These are phyloP conservation scores for Catenaria anguillulae DNA, from an alignment of 371 early-diverging fungal genomes.

Conservation along the genomic window DNA sequence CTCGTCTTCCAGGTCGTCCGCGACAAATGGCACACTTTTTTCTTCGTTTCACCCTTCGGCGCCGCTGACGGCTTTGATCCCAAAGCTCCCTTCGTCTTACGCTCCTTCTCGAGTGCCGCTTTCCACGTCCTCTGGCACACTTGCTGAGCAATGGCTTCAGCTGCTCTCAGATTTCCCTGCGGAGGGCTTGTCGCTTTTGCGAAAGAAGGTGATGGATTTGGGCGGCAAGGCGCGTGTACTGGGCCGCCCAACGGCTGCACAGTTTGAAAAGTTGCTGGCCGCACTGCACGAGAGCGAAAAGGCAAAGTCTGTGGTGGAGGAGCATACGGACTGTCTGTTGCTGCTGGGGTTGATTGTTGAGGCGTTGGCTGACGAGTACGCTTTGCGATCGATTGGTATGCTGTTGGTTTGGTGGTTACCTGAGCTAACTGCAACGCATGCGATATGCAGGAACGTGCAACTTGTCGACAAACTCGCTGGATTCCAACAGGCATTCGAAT, in stretches of 20 bases:
- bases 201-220: not conserved
- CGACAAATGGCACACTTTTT: not conserved
- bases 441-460: not conserved
- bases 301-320: not conserved
- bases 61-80: not conserved
- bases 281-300: not conserved
- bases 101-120: not conserved
- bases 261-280: not conserved
- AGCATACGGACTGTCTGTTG: not conserved
- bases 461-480: too few species aligned
- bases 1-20: not conserved
- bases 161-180: not conserved
- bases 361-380: not conserved
- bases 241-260: not conserved
- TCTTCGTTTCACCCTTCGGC: not conserved
- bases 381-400: not conserved
- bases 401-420: not conserved
- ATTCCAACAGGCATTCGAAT: too few species aligned
- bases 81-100: not conserved
- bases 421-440: not conserved
- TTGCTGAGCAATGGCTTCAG: not conserved
- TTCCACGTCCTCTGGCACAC: not conserved
- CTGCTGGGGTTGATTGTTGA: not conserved
- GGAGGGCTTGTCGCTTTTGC: not conserved
- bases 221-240: not conserved